Conservation (phyloP, 768 basidiomycete species). For the Psilocybe tampanensis region DNA sequence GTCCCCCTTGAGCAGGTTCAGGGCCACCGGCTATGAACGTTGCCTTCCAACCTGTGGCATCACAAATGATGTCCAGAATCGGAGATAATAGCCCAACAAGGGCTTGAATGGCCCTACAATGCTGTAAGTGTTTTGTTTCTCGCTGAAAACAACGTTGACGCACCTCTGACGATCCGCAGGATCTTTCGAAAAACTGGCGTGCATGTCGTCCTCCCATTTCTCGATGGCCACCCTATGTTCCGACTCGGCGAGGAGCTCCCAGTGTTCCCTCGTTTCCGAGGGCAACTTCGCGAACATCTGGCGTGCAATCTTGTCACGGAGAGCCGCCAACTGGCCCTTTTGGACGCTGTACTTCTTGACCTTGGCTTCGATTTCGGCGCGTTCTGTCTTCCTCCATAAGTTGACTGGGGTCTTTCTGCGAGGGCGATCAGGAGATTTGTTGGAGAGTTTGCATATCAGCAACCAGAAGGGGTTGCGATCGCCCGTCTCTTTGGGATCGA, state of each 20-base stretch:
- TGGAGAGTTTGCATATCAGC: slow-evolving; percentile 4
- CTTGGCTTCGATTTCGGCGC: not conserved
- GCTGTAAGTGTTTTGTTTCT: too few relatives aligned
- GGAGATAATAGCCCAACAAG: too few relatives aligned
- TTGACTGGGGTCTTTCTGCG: not conserved
- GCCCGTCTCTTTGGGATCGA: slow-evolving; percentile 1
- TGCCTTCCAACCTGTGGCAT: too few relatives aligned
- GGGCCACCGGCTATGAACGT: too few relatives aligned
- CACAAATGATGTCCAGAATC: too few relatives aligned
- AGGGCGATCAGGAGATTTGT: not conserved
- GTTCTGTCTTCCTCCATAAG: slow-evolving; percentile 2
- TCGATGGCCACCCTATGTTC: slow-evolving; percentile 8
- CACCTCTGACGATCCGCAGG: slow-evolving; percentile 18
- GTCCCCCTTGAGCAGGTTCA: too few relatives aligned
- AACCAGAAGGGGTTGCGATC: not conserved
- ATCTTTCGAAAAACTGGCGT: not conserved
- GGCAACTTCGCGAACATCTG: slow-evolving; percentile 6
- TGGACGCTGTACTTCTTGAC: not conserved
- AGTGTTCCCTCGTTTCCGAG: slow-evolving; percentile 3
- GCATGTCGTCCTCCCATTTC: not conserved
- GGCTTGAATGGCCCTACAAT: too few relatives aligned
- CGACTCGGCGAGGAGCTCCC: not conserved
- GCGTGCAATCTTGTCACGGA: slow-evolving; percentile 3
- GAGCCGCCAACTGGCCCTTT: not conserved
- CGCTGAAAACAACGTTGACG: not conserved